These are phyloP conservation scores for Psilocybe subaeruginosa DNA, from an alignment of 768 basidiomycete species.

Conservation along the genomic window DNA sequence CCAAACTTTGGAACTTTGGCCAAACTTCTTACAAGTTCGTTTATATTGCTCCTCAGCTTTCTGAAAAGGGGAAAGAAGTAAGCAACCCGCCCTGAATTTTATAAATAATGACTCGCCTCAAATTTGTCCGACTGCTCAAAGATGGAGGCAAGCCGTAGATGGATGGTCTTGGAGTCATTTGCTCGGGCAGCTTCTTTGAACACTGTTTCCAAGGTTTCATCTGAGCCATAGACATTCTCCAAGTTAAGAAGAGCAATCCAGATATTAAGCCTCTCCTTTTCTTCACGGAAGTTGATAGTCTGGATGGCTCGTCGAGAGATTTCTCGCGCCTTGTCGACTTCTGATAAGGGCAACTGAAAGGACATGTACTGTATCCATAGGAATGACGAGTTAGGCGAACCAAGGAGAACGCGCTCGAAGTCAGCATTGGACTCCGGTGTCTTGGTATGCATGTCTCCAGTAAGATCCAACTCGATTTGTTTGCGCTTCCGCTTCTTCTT, in stretches of 20 bases:
- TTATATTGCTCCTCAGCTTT: conserved; percentile 93
- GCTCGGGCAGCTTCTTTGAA: conserved; percentile 91
- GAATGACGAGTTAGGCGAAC: conserved; percentile 96
- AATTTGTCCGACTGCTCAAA: conserved; percentile 82
- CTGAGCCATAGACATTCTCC: conserved; percentile 91
- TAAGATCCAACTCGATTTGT: conserved; percentile 77
- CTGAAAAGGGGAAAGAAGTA: conserved; percentile 41
- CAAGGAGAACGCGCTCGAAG: conserved; percentile 91
- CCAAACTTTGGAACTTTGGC: conserved; percentile 94
- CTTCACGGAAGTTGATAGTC: conserved; percentile 94
- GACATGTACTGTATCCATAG: conserved; percentile 99
- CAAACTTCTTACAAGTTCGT: conserved; percentile 91
- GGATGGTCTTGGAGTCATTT: conserved; percentile 92
- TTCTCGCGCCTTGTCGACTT: conserved; percentile 92
- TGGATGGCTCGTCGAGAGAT: conserved; percentile 83
- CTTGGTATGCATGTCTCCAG: conserved; percentile 85
- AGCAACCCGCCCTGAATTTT: background rate
- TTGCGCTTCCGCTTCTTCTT: conserved; percentile 70
- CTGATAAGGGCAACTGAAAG: conserved; percentile 95
- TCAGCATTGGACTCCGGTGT: conserved; percentile 91
- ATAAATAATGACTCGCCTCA: conserved; percentile 52
- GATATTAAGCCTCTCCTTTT: conserved; percentile 93
- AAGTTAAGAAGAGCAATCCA: conserved; percentile 97
- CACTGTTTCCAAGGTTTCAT: conserved; percentile 72
- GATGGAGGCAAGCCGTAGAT: conserved; percentile 84